These are phyloP conservation scores for Fusarium sp. DNA, from an alignment of 2,329 filamentous ascomycete species.

Conservation along the genomic window DNA sequence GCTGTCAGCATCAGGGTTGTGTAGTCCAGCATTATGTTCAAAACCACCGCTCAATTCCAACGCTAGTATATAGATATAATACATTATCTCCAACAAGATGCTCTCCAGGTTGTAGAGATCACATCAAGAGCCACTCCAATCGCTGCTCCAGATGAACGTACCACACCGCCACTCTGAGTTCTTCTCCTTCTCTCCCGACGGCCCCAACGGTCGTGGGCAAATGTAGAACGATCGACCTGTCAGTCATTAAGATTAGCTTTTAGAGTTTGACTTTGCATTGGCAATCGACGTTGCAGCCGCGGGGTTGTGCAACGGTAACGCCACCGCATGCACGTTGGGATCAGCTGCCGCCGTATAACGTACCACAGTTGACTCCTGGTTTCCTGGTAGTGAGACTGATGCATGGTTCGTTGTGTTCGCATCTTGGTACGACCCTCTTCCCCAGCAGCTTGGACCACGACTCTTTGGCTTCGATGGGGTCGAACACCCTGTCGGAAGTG, in stretches of 20 bases:
- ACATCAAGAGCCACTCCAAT: slow-evolving; percentile 60
- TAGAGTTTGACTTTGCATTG: slow-evolving; percentile 4
- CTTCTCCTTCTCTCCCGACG: slow-evolving; percentile 85
- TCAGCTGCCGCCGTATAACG: slow-evolving; percentile 40
- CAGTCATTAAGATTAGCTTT: slow-evolving; percentile 35
- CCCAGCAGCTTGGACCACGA: slow-evolving; percentile 88
- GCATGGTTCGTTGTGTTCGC: slow-evolving; percentile 91
- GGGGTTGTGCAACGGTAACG: slow-evolving; percentile 18
- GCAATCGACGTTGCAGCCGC: slow-evolving; percentile 2
- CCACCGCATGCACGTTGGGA: slow-evolving; percentile 22
- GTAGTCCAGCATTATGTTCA: neutral
- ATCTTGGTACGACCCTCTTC: slow-evolving; percentile 79
- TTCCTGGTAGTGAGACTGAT: slow-evolving; percentile 89
- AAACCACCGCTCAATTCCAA: neutral
- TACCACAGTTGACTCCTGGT: slow-evolving; percentile 82
- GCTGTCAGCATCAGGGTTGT: too few species aligned
- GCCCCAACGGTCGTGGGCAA: slow-evolving; percentile 80
- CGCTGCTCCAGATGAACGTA: slow-evolving; percentile 81
- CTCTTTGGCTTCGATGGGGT: slow-evolving; percentile 80
- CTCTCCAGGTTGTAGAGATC: neutral
- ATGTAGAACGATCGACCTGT: slow-evolving; percentile 73
- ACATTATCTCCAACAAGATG: neutral
- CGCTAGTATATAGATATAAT: neutral
- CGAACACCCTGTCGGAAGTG: slow-evolving; percentile 63
- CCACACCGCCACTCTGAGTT: slow-evolving; percentile 88